phyloP scores from a whole-genome alignment of 1,284 basidiomycete genomes.

The Heterobasidion irregulare region DNA sequence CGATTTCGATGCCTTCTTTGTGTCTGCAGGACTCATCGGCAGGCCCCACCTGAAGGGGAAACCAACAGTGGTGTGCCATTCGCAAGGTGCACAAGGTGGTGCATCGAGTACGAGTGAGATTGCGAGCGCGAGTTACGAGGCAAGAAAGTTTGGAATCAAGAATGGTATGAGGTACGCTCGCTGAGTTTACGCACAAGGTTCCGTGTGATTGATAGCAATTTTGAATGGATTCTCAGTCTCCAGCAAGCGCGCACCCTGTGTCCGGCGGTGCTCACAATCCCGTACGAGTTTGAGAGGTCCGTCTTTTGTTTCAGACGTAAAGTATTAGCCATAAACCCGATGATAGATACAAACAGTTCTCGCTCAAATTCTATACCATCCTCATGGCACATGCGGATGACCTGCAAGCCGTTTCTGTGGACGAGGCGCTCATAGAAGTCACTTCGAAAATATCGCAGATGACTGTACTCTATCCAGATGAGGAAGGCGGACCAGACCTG shows the following conservation, averaged over 20 bases:
- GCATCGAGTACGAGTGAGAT: slow-evolving; percentile 85
- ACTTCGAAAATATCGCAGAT: slow-evolving; percentile 54
- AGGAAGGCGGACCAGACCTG: slow-evolving; percentile 18
- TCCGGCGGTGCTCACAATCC: slow-evolving; percentile 71
- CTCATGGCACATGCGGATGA: slow-evolving; percentile 87
- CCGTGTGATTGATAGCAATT: neutral
- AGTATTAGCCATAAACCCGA: neutral
- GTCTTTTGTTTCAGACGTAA: slow-evolving; percentile 11
- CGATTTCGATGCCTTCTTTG: slow-evolving; percentile 98
- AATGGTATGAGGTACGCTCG: slow-evolving; percentile 84
- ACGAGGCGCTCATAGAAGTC: slow-evolving; percentile 92
- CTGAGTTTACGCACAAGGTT: neutral
- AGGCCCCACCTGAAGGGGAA: slow-evolving; percentile 77
- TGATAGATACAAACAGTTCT: slow-evolving; percentile 72
- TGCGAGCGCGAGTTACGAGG: slow-evolving; percentile 92
- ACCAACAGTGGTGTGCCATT: slow-evolving; percentile 93
- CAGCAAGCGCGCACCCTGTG: slow-evolving; percentile 81
- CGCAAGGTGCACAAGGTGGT: slow-evolving; percentile 64
- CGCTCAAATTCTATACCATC: slow-evolving; percentile 86
- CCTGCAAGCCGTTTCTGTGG: slow-evolving; percentile 91
- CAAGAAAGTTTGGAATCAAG: slow-evolving; percentile 78
- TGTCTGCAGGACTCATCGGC: slow-evolving; percentile 77
- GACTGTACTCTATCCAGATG: slow-evolving; percentile 18
- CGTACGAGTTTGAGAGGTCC: slow-evolving; percentile 82
- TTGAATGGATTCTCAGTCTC: slow-evolving; percentile 37